These are phyloP conservation scores for Knufia fluminis DNA, from an alignment of 2,329 filamentous ascomycete genomes.

Conservation along the genomic window DNA sequence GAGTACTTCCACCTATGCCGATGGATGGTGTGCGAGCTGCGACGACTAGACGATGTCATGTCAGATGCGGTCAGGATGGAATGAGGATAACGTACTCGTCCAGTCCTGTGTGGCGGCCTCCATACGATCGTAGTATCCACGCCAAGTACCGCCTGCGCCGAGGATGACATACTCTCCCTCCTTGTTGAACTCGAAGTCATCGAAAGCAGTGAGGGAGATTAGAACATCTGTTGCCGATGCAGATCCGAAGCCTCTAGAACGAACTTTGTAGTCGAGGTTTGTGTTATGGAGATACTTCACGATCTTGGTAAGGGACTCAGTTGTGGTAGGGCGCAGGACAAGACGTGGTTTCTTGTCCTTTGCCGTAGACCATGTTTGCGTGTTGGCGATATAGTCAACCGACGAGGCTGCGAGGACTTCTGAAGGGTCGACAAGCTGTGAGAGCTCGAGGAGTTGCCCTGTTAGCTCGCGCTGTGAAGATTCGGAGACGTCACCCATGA, in stretches of 20 bases:
- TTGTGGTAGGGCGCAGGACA: conserved; percentile 27
- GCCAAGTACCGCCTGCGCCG: conserved; percentile 32
- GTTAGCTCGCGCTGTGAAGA: background rate
- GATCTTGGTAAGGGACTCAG: conserved; percentile 25
- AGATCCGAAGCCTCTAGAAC: conserved; percentile 30
- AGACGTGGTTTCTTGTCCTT: conserved; percentile 28
- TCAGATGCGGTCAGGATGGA: too few species aligned
- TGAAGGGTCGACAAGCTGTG: background rate
- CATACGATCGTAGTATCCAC: conserved; percentile 30
- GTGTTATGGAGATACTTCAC: conserved; percentile 28
- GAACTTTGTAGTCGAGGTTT: conserved; percentile 31
- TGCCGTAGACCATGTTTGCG: conserved; percentile 28
- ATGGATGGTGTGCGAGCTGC: conserved; percentile 31
- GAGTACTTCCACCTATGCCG: conserved; percentile 31
- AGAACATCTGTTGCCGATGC: conserved; percentile 31
- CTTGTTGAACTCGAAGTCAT: conserved; percentile 29
- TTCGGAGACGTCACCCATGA: conserved; percentile 1
- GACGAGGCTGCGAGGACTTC: conserved; percentile 24
- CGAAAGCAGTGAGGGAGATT: conserved; percentile 31
- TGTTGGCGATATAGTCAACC: conserved; percentile 19
- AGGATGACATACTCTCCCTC: conserved; percentile 27
- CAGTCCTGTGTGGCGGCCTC: conserved; percentile 29
- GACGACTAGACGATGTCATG: conserved; percentile 21
- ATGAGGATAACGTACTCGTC: too few species aligned
- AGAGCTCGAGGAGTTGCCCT: background rate